Percentiles rank a stretch among this genome's conserved stretches.
Conservation (phyloP, 2,329 filamentous ascomycete genomes). For the Polytolypa hystricis region DNA sequence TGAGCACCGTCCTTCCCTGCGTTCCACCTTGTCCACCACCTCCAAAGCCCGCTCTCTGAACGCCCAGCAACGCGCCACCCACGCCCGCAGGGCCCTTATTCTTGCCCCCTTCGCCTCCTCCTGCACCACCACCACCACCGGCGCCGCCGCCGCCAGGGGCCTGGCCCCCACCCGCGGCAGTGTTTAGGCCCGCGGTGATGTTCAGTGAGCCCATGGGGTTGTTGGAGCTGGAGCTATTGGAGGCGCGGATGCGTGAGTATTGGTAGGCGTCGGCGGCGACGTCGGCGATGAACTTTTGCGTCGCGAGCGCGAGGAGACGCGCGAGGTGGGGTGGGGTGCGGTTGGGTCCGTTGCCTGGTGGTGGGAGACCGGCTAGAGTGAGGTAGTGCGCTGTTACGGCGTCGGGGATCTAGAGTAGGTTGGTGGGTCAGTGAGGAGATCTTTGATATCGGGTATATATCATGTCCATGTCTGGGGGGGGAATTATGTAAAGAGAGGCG, state of each 20-base stretch:
- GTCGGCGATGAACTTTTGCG: constrained; percentile 97
- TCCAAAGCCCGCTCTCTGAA: constrained; percentile 69
- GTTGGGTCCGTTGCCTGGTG: constrained; percentile 72
- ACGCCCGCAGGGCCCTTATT: constrained; percentile 39
- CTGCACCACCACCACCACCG: constrained; percentile 32
- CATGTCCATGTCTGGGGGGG: constrained; percentile 1
- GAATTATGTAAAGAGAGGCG: neutral
- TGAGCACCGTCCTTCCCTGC: constrained; percentile 85
- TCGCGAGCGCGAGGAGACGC: constrained; percentile 88
- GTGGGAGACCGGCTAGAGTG: constrained; percentile 86
- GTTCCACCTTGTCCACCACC: constrained; percentile 72
- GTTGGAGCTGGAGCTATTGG: constrained; percentile 72
- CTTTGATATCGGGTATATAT: neutral
- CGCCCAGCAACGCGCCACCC: constrained; percentile 48
- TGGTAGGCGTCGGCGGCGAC: constrained; percentile 96
- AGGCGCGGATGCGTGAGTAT: constrained; percentile 90
- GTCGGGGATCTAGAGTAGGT: constrained; percentile 67
- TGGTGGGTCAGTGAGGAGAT: constrained; percentile 10
- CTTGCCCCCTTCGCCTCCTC: constrained; percentile 33
- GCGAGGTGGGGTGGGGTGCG: constrained; percentile 68
- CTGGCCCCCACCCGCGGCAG: constrained; percentile 45
- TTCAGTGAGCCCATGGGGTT: constrained; percentile 85
- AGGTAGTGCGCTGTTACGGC: constrained; percentile 98
- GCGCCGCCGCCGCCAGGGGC: constrained; percentile 31
- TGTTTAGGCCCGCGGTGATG: constrained; percentile 49